Base-by-base conservation (phyloP, 148 eudicot genomes). In the Beta vulgaris region DNA sequence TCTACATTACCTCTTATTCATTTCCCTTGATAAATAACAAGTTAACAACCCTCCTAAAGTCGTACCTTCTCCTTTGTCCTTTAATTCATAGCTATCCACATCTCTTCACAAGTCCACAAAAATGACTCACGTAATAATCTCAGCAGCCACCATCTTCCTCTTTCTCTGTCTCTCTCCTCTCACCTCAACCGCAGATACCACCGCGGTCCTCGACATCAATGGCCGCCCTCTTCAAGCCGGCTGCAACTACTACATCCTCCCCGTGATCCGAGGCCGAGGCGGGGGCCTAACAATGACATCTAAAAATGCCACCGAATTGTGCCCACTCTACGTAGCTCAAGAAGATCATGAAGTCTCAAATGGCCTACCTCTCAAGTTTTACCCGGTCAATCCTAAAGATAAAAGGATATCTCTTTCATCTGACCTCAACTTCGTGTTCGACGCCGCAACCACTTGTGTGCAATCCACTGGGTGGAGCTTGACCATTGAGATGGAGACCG, bases 321-420 rank as follows among this genome's bases (percentile, higher is more conserved):
- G 90, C 71, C 90, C 90, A 5, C 73, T 76, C 1, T 61, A 79
- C 73, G 90, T 78, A 57, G 63, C 79, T 15, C 88, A 87, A 73
- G 85, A 79, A 40, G 53, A 11, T 55, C 43, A 23, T 1, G 83
- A 78, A 68, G 26, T 71, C 29, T 68, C 76, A 26, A 62, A 53
- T 3, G 90, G 90, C 25, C 79, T 81, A 26, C 79, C 90, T 0
- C 43, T 85, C 0, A 77, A 74, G 46, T 25, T 87, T 15, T 42
- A 77, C 48, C 80, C 90, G 0, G 40, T 76, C 16, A 73, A 86
- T 77, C 75, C 73, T 6, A 78, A 71, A 6, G 44, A 68, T 37
- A 63, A 32, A 6, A 13, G 19, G 6, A 61, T 85, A n/a, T 40
- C 26, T 8, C 21, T 75, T 29, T 85, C 83, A 4, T 62, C 75